Evolutionary conservation across 208 protist species (phyloP).

Genomic region (Trypanosoma brucei): DNA sequence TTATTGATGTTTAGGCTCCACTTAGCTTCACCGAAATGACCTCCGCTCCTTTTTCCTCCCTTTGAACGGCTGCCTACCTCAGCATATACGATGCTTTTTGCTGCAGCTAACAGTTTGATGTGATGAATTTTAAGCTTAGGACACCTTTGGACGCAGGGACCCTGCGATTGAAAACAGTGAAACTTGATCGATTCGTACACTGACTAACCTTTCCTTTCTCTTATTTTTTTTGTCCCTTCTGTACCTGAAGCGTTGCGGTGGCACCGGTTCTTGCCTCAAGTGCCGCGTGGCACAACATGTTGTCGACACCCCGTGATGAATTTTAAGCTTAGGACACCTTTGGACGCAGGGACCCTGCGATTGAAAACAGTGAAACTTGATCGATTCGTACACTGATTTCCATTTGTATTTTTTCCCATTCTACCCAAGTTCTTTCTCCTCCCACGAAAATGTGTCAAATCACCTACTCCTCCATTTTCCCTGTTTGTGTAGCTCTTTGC

Average conservation of each 20-base stretch:
- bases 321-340: constrained; percentile 26
- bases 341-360: constrained; percentile 14
- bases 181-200: constrained; percentile 24
- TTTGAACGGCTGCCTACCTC: not conserved
- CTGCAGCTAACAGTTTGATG: too few relatives aligned
- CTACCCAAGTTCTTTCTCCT: too few relatives aligned
- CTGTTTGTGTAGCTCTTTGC: not conserved
- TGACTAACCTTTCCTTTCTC: not conserved
- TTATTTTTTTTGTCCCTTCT: not conserved
- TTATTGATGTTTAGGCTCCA: too few relatives aligned
- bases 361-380: constrained; percentile 16
- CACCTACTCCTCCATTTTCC: not conserved
- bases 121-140: not conserved
- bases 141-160: constrained; percentile 18
- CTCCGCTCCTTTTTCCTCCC: not conserved
- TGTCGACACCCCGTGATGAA: constrained; percentile 7
- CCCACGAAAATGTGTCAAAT: too few relatives aligned
- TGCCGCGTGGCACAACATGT: not conserved
- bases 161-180: constrained; percentile 17
- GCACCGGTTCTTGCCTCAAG: not conserved
- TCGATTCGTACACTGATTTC: constrained; percentile 25
- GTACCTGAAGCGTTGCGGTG: too few relatives aligned
- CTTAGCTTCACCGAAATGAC: too few relatives aligned
- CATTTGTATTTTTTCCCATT: not conserved
- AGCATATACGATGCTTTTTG: too few relatives aligned